Base-by-base conservation (phyloP, 345 rosid genomes). In the Ricinus communis region DNA sequence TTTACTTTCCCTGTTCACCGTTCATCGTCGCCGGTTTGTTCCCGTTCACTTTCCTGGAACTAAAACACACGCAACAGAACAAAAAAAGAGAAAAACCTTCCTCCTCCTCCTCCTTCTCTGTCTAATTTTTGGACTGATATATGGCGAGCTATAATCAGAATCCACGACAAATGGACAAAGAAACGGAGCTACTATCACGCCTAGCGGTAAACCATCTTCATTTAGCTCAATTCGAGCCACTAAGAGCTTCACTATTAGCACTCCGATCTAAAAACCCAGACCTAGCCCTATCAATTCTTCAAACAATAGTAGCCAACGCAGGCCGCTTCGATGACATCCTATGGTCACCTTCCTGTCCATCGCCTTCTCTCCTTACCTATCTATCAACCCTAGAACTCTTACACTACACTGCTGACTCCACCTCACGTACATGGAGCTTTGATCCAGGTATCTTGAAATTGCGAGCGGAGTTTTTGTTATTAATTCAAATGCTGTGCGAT, bases 161-260 rank as follows among this genome's bases (percentile, higher is more conserved):
- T 21, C 71, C 57, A 12, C 36, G 7, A n/a, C 18, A 57, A 56
- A 91, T 90, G 97, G 96, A 90, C 82, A 82, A 74, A 58, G 97
- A 91, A 75, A 85, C 95, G 40, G 90, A 88, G 72, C 85, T 94
- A 56, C 95, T 94, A 30, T 84, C 85, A 22, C 93, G 93, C 76
- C 85, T 94, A 19, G 95, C 93, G 41, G 92, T 93, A 62, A 94
- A 94, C 82, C 93, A 94, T 77, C 97, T 94, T 63, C 82, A 87
- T 76, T 82, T 94, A 21, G 93, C 92, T 41, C 98, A 94, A 52
- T 90, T 90, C 87, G 98, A 94, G 90, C 91, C 98, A 19, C 74
- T 94, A 24, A 87, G 97, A 27, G 98, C 97, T 54, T 78, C 84
- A 55, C 84, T 94, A n/a, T 84, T 83, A 31, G 74, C 96, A 65